Evolutionary conservation across 208 protist genomes (phyloP), one percentile per base, ranked within the genome.

Genomic region (Leishmania major): DNA sequence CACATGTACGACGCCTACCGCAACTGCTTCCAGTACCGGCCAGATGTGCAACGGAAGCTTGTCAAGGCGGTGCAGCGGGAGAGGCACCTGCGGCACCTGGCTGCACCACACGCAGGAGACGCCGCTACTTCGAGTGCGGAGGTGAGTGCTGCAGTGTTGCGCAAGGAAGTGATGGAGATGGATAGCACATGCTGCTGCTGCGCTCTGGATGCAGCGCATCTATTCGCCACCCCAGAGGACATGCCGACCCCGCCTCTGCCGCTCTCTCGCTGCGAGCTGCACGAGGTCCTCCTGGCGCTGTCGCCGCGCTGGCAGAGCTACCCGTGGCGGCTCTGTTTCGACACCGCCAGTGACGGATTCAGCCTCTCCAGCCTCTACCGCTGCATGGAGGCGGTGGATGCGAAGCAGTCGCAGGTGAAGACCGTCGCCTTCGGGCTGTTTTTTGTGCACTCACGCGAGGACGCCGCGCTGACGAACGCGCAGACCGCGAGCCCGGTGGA

Each of bases 311-410:
- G 90, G 78, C 91, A 93, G 77, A 74, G 87, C 59, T 90, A 84
- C n/a, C 86, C 89, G 35, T 94, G 91, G 91, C 51, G 75, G 45
- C 76, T 90, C 60, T 87, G 87, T 82, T 95, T 85, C 70, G 90
- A 93, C 80, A 95, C 88, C 10, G 84, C 85, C 15, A 75, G 67
- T 1, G 87, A 95, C 78, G 92, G 92, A 5, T 92, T 89, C 67
- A 93, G 90, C 51, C 78, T 95, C 13, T 77, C 84, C 3, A 79
- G 85, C 66, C 85, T 93, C 47, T 95, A 95, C 70, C 88, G 89
- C 17, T 37, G 28, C 31, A 92, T 95, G 89, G 79, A 86, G 64
- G 81, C 59, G 7, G 83, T 92, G 17, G 79, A 89, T 71, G 74
- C 79, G 55, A 73, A 77, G 49, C 72, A 79, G 72, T 69, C 51